Conservation (phyloP, 1,284 basidiomycete genomes). For the Heterobasidion parviporum region DNA sequence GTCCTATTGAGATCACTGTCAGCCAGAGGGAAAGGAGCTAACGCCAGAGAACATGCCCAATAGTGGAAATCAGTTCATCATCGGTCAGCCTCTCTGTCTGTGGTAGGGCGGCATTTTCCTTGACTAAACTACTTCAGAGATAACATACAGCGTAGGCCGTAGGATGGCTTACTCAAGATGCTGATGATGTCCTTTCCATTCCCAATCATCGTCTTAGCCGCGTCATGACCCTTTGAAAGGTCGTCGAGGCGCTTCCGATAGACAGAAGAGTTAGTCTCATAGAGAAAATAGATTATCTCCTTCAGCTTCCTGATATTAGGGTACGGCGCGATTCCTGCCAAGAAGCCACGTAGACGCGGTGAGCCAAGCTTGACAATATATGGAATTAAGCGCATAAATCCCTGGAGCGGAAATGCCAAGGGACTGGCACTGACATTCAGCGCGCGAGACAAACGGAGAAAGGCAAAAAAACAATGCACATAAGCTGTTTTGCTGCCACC, state of each 20-base stretch:
- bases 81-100: not conserved
- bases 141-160: not conserved
- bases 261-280: slow-evolving; percentile 25
- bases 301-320: slow-evolving; percentile 21
- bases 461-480: slow-evolving; percentile 11
- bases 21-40: too few species aligned
- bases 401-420: slow-evolving; percentile 11
- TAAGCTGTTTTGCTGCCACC: slow-evolving; percentile 16
- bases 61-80: not conserved
- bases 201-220: slow-evolving; percentile 21
- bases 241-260: slow-evolving; percentile 25
- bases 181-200: slow-evolving; percentile 38
- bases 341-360: slow-evolving; percentile 19
- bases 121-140: not conserved
- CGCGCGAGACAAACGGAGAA: not conserved
- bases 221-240: slow-evolving; percentile 25
- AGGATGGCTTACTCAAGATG: slow-evolving; percentile 26
- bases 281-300: slow-evolving; percentile 26
- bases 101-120: not conserved
- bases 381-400: slow-evolving; percentile 14
- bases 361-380: not conserved
- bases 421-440: not conserved
- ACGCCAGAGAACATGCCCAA: not conserved
- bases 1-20: slow-evolving; percentile 4
- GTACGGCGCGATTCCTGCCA: slow-evolving; percentile 23